Evolutionary conservation across 2,329 filamentous ascomycete species (phyloP).

Genomic region (Ophiobolus disseminans): DNA sequence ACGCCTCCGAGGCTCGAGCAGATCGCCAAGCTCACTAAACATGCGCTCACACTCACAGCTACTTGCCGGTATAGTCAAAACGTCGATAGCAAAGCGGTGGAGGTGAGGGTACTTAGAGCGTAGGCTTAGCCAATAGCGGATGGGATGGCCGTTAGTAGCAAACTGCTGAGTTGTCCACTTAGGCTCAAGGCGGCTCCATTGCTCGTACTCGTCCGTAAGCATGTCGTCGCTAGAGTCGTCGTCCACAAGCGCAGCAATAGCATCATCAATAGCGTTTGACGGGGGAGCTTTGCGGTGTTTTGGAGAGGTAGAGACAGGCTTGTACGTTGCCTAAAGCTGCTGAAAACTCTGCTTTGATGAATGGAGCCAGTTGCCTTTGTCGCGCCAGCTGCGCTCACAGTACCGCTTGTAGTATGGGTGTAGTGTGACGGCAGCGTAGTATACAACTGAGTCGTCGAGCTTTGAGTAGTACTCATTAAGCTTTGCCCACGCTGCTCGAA

Average conservation of each 20-base stretch:
- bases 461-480: background rate
- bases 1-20: background rate
- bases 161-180: background rate
- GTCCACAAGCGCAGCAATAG: background rate
- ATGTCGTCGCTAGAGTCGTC: background rate
- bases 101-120: background rate
- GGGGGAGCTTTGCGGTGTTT: background rate
- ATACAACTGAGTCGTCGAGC: background rate
- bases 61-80: background rate
- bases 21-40: too few species aligned
- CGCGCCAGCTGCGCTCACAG: background rate
- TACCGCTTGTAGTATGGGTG: background rate
- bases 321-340: background rate
- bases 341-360: background rate
- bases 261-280: background rate
- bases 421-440: background rate
- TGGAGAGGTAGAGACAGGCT: background rate
- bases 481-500: background rate
- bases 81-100: background rate
- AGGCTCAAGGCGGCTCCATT: background rate
- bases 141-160: background rate
- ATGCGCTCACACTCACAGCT: too few species aligned
- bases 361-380: background rate
- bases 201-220: background rate
- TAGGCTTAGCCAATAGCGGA: background rate